phyloP scores from a whole-genome alignment of 352 stramenopile genomes.

The Phytophthora pisi region DNA sequence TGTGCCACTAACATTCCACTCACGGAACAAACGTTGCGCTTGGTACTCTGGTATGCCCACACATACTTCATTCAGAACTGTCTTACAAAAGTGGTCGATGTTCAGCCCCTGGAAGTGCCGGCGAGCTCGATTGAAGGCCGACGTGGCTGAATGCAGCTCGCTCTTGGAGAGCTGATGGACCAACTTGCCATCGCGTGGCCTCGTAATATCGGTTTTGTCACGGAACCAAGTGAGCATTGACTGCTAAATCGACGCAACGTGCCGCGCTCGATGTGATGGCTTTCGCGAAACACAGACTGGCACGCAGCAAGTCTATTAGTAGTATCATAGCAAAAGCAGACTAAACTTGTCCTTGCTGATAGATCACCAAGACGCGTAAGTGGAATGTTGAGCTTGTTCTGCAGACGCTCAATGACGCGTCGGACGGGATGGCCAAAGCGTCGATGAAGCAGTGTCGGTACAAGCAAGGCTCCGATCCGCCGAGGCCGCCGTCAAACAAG shows the following conservation, averaged over 20 bases:
- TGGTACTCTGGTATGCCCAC: conserved; percentile 36
- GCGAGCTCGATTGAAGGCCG: conserved; percentile 50
- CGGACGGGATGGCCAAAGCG: too few species aligned
- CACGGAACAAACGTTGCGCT: conserved; percentile 40
- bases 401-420: too few species aligned
- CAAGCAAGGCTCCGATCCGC: too few species aligned
- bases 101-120: conserved; percentile 39
- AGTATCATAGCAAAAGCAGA: not conserved
- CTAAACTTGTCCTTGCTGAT: not conserved
- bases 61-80: conserved; percentile 45
- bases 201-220: not conserved
- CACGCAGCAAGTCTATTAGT: not conserved
- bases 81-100: conserved; percentile 43
- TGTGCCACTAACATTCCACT: conserved; percentile 37
- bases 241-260: not conserved
- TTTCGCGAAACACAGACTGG: not conserved
- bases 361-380: too few species aligned
- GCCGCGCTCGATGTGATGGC: not conserved
- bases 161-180: conserved; percentile 26
- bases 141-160: conserved; percentile 31
- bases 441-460: too few species aligned
- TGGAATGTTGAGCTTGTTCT: too few species aligned
- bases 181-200: not conserved
- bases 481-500: too few species aligned
- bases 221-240: not conserved